Percentiles rank a stretch among this genome's conserved stretches.
phyloP scores from a whole-genome alignment of 2,329 filamentous ascomycete genomes.

The Diaporthe sp. region DNA sequence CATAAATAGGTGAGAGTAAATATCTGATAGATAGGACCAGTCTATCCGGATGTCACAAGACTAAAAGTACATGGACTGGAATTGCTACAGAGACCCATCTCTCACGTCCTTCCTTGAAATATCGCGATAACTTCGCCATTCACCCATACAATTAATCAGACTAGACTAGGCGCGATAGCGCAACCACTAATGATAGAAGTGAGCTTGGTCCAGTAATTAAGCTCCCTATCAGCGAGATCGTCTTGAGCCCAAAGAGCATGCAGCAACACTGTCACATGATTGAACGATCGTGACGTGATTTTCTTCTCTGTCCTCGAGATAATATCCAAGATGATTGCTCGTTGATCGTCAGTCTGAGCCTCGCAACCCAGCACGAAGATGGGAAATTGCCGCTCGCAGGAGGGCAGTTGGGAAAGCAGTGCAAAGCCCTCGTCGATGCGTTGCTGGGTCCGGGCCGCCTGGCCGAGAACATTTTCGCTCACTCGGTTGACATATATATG shows the following conservation, averaged over 20 bases:
- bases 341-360: conserved; percentile 29
- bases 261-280: background rate
- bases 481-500: background rate
- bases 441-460: background rate
- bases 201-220: background rate
- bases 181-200: conserved; percentile 1
- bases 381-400: conserved; percentile 32
- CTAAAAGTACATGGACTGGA: background rate
- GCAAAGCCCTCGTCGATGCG: background rate
- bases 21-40: background rate
- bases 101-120: too few species aligned
- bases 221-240: background rate
- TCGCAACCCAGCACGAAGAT: conserved; percentile 21
- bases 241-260: conserved; percentile 23
- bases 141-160: background rate
- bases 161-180: background rate
- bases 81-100: background rate
- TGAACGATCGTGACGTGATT: conserved; percentile 9
- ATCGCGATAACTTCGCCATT: rapidly evolving
- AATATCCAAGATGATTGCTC: background rate
- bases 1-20: background rate
- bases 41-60: background rate
- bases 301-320: conserved; percentile 19
- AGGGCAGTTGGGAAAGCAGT: background rate
- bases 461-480: conserved; percentile 7